These are phyloP conservation scores for Edaphochlamys debaryana DNA, from an alignment of 139 green algal species.

Conservation along the genomic window DNA sequence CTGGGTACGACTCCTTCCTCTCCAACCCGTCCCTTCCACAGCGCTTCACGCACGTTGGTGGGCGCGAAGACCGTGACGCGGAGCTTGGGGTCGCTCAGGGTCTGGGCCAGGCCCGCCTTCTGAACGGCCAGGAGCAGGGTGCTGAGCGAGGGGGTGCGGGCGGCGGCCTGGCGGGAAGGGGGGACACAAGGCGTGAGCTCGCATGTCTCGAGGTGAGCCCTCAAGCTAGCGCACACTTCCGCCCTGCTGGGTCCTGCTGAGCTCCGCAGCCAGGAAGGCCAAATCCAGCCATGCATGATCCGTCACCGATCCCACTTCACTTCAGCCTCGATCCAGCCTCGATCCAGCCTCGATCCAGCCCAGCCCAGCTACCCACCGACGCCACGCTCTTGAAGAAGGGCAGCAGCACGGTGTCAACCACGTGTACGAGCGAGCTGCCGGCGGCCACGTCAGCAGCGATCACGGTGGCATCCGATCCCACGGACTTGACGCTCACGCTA, in stretches of 20 bases:
- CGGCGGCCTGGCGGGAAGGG: not conserved
- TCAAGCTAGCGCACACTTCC: too few relatives aligned
- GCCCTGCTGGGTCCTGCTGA: too few relatives aligned
- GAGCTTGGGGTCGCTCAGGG: not conserved
- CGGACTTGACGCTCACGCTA: too few relatives aligned
- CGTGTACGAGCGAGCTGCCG: not conserved
- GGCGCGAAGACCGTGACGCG: not conserved
- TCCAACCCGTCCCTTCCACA: too few relatives aligned
- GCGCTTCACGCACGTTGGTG: not conserved
- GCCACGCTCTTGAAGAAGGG: not conserved
- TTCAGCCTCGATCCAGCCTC: too few relatives aligned
- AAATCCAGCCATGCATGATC: too few relatives aligned
- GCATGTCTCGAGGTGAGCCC: too few relatives aligned
- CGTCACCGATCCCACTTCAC: too few relatives aligned
- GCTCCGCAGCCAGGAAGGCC: too few relatives aligned
- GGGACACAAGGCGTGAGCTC: too few relatives aligned
- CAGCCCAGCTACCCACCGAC: not conserved
- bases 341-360: too few relatives aligned
- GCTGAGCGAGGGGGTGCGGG: not conserved
- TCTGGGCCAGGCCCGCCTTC: not conserved
- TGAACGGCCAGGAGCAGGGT: not conserved
- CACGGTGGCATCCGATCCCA: not conserved
- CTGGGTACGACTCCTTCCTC: too few relatives aligned
- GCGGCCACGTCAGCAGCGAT: not conserved
- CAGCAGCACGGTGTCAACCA: not conserved